These are phyloP conservation scores for Alternaria ventricosa DNA, from an alignment of 2,329 filamentous ascomycete genomes.

Conservation along the genomic window DNA sequence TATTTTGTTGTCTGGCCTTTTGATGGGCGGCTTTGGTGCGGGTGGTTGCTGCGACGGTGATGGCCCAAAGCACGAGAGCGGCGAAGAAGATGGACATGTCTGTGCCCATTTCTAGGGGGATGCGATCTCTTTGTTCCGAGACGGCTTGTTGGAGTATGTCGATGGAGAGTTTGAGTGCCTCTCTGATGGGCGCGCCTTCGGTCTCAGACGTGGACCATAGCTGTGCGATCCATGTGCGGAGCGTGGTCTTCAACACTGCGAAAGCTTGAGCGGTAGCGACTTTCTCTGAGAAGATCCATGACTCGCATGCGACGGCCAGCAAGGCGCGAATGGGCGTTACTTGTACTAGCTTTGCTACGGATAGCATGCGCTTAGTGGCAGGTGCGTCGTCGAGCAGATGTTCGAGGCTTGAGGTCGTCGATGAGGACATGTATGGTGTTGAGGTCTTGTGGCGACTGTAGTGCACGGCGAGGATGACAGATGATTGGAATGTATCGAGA, in stretches of 20 bases:
- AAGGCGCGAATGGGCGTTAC: slow-evolving; percentile 51
- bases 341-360: slow-evolving; percentile 48
- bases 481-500: slow-evolving; percentile 47
- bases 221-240: slow-evolving; percentile 46
- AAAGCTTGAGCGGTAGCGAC: slow-evolving; percentile 45
- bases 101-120: slow-evolving; percentile 33
- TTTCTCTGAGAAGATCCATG: slow-evolving; percentile 55
- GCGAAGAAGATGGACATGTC: slow-evolving; percentile 48
- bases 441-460: slow-evolving; percentile 33
- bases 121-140: slow-evolving; percentile 19
- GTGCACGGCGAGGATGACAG: slow-evolving; percentile 45
- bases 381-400: slow-evolving; percentile 33
- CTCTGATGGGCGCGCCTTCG: slow-evolving; percentile 21
- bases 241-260: slow-evolving; percentile 35
- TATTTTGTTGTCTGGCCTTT: neutral
- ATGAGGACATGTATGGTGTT: slow-evolving; percentile 18
- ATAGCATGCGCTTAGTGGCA: slow-evolving; percentile 37
- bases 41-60: slow-evolving; percentile 36
- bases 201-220: slow-evolving; percentile 29
- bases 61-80: slow-evolving; percentile 44
- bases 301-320: slow-evolving; percentile 53
- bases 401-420: slow-evolving; percentile 23
- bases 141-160: slow-evolving; percentile 35
- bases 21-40: slow-evolving; percentile 21
- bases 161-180: slow-evolving; percentile 38